These are phyloP conservation scores for Vigna nakashimae DNA, from an alignment of 306 rosid genomes.

Conservation along the genomic window DNA sequence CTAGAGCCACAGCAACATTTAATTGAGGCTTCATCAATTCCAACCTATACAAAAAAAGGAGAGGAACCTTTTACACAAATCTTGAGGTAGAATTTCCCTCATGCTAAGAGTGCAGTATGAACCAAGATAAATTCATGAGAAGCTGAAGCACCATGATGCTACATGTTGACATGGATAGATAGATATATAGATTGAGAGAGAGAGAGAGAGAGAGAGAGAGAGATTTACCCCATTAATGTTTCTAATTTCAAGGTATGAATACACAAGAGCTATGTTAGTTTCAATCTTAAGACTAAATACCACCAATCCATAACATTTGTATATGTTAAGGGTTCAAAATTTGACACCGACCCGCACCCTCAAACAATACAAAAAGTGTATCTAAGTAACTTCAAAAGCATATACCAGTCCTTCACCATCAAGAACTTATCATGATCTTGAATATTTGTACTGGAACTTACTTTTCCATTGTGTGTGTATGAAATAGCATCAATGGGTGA, in stretches of 20 bases:
- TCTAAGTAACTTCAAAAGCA: constrained; percentile 17
- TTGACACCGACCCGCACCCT: no score
- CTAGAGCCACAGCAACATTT: constrained; percentile 57
- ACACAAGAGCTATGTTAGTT: no score
- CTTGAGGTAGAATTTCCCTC: constrained; percentile 31
- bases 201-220: no score
- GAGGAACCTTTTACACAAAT: constrained; percentile 39
- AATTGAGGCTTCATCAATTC: constrained; percentile 71
- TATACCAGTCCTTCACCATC: constrained; percentile 17
- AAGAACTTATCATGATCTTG: constrained; percentile 11
- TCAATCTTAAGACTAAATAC: no score
- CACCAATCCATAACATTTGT: neutral
- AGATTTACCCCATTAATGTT: no score
- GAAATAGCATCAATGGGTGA: constrained; percentile 35
- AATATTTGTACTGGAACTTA: constrained; percentile 6
- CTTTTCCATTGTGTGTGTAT: neutral
- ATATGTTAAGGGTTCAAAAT: neutral
- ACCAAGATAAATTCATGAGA: constrained; percentile 19
- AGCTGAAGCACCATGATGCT: constrained; percentile 24
- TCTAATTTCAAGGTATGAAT: no score
- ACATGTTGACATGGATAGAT: neutral
- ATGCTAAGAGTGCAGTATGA: constrained; percentile 21
- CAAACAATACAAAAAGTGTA: neutral
- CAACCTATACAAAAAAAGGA: constrained; percentile 46
- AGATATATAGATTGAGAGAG: no score